Percentiles rank a stretch among this genome's conserved stretches.
These are phyloP conservation scores for Penicillium brasilianum DNA, from an alignment of 2,329 filamentous ascomycete genomes.

Conservation along the genomic window DNA sequence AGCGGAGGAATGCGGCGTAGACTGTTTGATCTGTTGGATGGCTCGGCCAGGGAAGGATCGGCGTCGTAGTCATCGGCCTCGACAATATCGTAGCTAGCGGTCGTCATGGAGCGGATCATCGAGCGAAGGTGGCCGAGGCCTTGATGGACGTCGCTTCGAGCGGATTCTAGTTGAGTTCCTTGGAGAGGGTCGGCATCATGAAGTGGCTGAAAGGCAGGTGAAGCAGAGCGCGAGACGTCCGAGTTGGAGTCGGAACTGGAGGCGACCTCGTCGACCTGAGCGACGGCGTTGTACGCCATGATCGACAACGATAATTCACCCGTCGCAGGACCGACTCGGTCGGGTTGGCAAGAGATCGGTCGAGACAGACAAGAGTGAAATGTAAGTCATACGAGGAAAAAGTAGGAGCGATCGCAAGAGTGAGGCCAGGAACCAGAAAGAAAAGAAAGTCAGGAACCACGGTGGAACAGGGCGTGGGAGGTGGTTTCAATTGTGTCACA, in stretches of 20 bases:
- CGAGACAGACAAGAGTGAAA: slow-evolving; percentile 1
- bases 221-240: slow-evolving; percentile 40
- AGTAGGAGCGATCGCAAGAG: neutral
- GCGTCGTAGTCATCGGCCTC: slow-evolving; percentile 55
- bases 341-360: slow-evolving; percentile 13
- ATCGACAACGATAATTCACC: slow-evolving; percentile 18
- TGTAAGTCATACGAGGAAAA: neutral
- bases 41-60: slow-evolving; percentile 33
- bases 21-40: slow-evolving; percentile 32
- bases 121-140: slow-evolving; percentile 35
- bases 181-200: slow-evolving; percentile 40
- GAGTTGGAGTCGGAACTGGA: slow-evolving; percentile 45
- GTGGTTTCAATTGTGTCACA: slow-evolving; percentile 21
- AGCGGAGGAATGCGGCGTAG: slow-evolving; percentile 37
- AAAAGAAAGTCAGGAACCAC: slow-evolving; percentile 7
- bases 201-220: slow-evolving; percentile 39
- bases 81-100: slow-evolving; percentile 52
- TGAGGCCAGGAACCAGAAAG: neutral
- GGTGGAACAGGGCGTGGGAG: slow-evolving; percentile 2
- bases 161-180: slow-evolving; percentile 33
- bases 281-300: slow-evolving; percentile 53
- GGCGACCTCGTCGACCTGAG: slow-evolving; percentile 48
- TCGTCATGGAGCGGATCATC: slow-evolving; percentile 46
- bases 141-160: slow-evolving; percentile 34
- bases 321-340: slow-evolving; percentile 24